These are phyloP conservation scores for Metschnikowia dekortorum DNA, from an alignment of 805 yeast species.

Conservation along the genomic window DNA sequence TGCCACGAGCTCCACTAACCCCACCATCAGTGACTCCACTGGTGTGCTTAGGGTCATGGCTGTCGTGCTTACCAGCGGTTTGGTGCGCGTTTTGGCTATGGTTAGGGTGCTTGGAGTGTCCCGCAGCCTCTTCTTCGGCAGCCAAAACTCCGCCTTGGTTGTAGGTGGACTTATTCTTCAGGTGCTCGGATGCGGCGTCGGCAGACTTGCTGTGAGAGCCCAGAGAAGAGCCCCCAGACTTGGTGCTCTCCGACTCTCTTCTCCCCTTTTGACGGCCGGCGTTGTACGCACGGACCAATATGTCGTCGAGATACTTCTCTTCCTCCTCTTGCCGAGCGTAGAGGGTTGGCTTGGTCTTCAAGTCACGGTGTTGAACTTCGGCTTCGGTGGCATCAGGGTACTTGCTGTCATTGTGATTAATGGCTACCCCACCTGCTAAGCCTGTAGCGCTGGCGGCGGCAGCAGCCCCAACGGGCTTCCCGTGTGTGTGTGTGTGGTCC, in stretches of 20 bases:
- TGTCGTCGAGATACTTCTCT: slow-evolving; percentile 9
- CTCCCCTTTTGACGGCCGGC: slow-evolving; percentile 16
- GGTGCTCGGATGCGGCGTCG: slow-evolving; percentile 24
- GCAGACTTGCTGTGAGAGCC: slow-evolving; percentile 5
- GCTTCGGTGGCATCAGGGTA: slow-evolving; percentile 26
- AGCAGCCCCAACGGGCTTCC: slow-evolving; percentile 7
- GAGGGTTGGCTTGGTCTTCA: slow-evolving; percentile 22
- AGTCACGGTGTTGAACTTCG: slow-evolving; percentile 14
- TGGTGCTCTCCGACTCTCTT: slow-evolving; percentile 2
- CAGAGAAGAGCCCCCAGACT: slow-evolving; percentile 2
- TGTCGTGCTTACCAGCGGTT: background rate
- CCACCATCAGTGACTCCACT: too few relatives aligned
- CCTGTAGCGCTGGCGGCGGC: slow-evolving; percentile 12
- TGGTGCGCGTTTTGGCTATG: background rate
- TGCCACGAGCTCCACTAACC: background rate
- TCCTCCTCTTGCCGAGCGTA: slow-evolving; percentile 15
- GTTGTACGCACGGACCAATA: slow-evolving; percentile 16
- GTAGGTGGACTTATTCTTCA: slow-evolving; percentile 30
- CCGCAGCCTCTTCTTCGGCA: slow-evolving; percentile 17
- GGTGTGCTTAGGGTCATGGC: background rate
- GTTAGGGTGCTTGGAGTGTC: background rate
- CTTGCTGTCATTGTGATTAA: slow-evolving; percentile 9
- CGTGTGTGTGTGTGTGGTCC: background rate
- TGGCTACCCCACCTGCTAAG: slow-evolving; percentile 13
- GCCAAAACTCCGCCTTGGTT: slow-evolving; percentile 24